Evolutionary conservation across 768 basidiomycete genomes (phyloP), one percentile per base, ranked within the genome.

Genomic region (Scleroderma bovista): DNA sequence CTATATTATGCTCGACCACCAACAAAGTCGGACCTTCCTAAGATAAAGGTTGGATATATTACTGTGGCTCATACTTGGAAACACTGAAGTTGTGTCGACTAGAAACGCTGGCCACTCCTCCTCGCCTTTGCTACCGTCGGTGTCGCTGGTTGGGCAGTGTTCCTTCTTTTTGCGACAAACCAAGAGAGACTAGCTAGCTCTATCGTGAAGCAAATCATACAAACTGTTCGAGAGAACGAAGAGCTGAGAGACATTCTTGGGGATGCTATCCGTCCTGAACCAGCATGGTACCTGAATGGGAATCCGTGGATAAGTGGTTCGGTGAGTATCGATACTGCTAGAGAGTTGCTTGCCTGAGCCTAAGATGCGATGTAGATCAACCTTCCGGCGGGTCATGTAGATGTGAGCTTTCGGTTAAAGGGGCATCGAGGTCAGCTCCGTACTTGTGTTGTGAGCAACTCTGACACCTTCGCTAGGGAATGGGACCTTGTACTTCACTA

Each of bases 401-500:
- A 90, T 57, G 71, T 91, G 45, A 84, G 83, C 59, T 86, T 88
- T 65, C 76, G 86, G 50, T 68, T 91, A 32, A 84, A 80, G 57
- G 88, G 88, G 2, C 80, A 85, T 38, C 80, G 75, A 71, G 79
- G 88, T 81, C 20, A 40, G 72, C 13, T 24, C 13, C 41, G 26
- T 43, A 16, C 24, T 4, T 29, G 5, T 13, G 19, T 8, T n/a
- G 4, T 43, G n/a, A 7, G 11, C 22, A 26, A 23, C 15, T 26
- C 22, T 7, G 12, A 29, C 24, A 17, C 23, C 16, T 43, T 39
- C 24, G 22, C 6, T 50, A 88, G 87, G 78, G 19, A 73, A 80
- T 17, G 88, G 88, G 6, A 91, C 86, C 16, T 64, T 90, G 2
- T 90, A 91, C 60, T 91, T 90, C 63, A 90, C 88, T 2, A 89